Conservation (phyloP, 257 asterid genomes). For the Solanum sparsipilum region DNA sequence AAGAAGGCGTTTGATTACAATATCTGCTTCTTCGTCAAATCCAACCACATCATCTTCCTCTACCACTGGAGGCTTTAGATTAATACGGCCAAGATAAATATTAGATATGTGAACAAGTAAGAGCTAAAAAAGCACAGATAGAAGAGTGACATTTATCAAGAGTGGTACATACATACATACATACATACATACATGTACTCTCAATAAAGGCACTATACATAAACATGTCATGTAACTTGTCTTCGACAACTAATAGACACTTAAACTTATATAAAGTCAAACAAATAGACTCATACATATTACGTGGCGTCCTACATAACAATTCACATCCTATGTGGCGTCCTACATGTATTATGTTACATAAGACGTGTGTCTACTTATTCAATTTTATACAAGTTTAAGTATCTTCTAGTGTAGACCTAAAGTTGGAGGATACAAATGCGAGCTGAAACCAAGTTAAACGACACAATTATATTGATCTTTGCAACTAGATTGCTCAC, state of each 20-base stretch:
- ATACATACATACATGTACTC: background rate
- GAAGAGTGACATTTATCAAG: background rate
- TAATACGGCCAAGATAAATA: background rate
- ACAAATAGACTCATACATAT: too few relatives aligned
- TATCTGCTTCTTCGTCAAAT: conserved; percentile 32
- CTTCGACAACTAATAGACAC: background rate
- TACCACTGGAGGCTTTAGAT: background rate
- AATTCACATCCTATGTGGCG: background rate
- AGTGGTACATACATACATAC: background rate
- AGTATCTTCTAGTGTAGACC: fast-evolving
- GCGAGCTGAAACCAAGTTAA: background rate
- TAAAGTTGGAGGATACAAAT: too few relatives aligned
- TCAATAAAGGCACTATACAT: background rate
- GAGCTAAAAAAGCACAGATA: background rate
- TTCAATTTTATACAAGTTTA: too few relatives aligned
- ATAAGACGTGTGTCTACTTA: too few relatives aligned
- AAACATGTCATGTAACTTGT: background rate
- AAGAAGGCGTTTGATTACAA: conserved; percentile 9
- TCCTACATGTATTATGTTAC: background rate
- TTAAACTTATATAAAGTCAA: background rate
- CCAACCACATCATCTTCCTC: conserved; percentile 33
- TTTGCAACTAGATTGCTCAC: background rate
- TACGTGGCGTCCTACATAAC: background rate
- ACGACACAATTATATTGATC: background rate
- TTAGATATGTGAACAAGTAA: background rate